Evolutionary conservation across 164 flowering plant genomes (phyloP), one percentile per base, ranked within the genome.

Genomic region (Tetracentron sinense): DNA sequence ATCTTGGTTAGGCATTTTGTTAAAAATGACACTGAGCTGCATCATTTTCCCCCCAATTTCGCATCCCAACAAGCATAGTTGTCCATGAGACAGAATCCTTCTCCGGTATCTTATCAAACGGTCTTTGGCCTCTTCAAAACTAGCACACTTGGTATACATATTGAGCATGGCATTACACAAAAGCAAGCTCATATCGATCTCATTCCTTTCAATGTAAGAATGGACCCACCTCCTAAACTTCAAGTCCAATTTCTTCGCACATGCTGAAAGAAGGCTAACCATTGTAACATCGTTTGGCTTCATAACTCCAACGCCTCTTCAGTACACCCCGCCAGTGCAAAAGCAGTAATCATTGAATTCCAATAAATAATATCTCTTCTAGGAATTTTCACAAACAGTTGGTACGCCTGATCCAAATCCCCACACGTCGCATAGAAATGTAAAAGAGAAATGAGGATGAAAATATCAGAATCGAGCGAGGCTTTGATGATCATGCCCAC

Each of bases 361-460:
- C 94, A 90, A 12, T 94, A 86, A 49, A 84, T 88, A 50, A 83
- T 82, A 74, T 89, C 91, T 61, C 79, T 87, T 14, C 62, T 35
- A 4, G 73, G 71, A 64, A 79, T 87, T 28, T 63, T 70, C 66
- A 17, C 25, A 69, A 89, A 89, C 33, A 87, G 71, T 46, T 55
- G 69, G 56, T 62, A 57, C 16, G 87, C 89, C 44, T 63, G 42
- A 56, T 73, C 81, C 70, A 81, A 68, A 55, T 78, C 58, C 62
- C 80, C 84, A 68, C 87, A 84, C 11, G 76, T 48, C 2, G 81
- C 82, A 33, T 86, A 89, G 54, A 81, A 82, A 71, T 82, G 84
- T 25, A 89, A 63, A 14, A 87, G 77, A 20, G 87, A 77, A 63
- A 87, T 87, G 14, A 74, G 72, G 23, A 87, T 66, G 51, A 68